A percentile compares a stretch with the other conserved stretches of the same genome.
Conservation (phyloP, 1,284 basidiomycete genomes). For the Trichosporon ovoides region DNA sequence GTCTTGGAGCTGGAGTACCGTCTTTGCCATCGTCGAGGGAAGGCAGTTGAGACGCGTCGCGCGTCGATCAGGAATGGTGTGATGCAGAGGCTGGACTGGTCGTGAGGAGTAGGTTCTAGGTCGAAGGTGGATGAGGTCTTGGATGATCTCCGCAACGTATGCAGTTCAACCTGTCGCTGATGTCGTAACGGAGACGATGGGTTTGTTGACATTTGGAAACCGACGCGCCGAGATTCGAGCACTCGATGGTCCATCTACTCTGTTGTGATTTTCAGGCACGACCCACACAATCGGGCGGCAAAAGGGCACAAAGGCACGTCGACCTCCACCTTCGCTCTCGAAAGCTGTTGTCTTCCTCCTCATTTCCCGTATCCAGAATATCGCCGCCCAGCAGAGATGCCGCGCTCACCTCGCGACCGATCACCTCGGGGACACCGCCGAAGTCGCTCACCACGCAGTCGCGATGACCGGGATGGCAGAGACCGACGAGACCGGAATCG, state of each 20-base stretch:
- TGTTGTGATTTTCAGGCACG: no score
- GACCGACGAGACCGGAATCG: conserved; percentile 9
- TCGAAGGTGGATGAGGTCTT: no score
- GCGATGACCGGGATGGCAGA: conserved; percentile 9
- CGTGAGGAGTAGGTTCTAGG: no score
- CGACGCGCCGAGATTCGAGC: not conserved
- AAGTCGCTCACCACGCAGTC: conserved; percentile 9
- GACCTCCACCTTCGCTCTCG: not conserved
- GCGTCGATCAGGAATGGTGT: not conserved
- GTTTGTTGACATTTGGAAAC: not conserved
- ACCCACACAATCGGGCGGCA: not conserved
- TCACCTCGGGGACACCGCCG: conserved; percentile 7
- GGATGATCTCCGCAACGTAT: no score
- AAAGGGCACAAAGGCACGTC: not conserved
- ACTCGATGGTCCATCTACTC: no score
- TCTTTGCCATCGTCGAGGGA: conserved; percentile 1
- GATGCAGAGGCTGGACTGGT: no score
- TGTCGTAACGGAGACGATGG: not conserved
- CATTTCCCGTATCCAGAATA: conserved; percentile 13
- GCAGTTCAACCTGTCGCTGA: not conserved
- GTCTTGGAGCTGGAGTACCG: conserved; percentile 4
- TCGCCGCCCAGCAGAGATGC: not conserved
- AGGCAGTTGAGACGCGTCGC: conserved; percentile 3
- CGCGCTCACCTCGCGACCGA: conserved; percentile 15
- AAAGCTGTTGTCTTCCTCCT: not conserved